A percentile compares a stretch with the other conserved stretches of the same genome.
phyloP scores from a whole-genome alignment of 768 basidiomycete species.

The Podaxis sp. region DNA sequence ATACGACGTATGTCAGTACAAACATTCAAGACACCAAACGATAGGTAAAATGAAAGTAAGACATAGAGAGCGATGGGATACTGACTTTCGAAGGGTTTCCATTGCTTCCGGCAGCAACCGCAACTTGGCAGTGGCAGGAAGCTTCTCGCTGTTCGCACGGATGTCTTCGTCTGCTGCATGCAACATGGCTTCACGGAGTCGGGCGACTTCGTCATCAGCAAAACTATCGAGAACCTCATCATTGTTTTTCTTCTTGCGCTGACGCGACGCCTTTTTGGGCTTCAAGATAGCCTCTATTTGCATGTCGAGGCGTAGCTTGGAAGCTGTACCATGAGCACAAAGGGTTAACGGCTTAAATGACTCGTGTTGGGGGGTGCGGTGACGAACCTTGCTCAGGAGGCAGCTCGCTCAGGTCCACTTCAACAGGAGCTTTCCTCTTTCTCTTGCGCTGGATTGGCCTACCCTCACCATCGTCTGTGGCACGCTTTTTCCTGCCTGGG shows the following conservation, averaged over 20 bases:
- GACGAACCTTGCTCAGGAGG: slow-evolving; percentile 75
- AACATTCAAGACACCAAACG: slow-evolving; percentile 14
- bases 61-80: background rate
- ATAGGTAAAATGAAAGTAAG: background rate
- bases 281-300: slow-evolving; percentile 87
- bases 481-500: slow-evolving; percentile 20
- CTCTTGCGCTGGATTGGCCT: slow-evolving; percentile 43
- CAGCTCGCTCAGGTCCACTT: slow-evolving; percentile 66
- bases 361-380: background rate
- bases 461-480: slow-evolving; percentile 26
- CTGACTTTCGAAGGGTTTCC: slow-evolving; percentile 87
- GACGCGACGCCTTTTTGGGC: slow-evolving; percentile 66
- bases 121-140: slow-evolving; percentile 85
- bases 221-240: slow-evolving; percentile 83
- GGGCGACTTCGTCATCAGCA: slow-evolving; percentile 88
- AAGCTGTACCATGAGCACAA: slow-evolving; percentile 46
- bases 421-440: slow-evolving; percentile 59
- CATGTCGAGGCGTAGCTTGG: slow-evolving; percentile 76
- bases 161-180: slow-evolving; percentile 83
- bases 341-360: background rate
- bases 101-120: slow-evolving; percentile 86
- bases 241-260: slow-evolving; percentile 72
- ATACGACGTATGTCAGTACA: slow-evolving; percentile 29
- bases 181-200: slow-evolving; percentile 88
- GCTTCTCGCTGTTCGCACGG: slow-evolving; percentile 72